Base-by-base conservation (phyloP, 2,329 filamentous ascomycete genomes). In the Penicillium sp. region DNA sequence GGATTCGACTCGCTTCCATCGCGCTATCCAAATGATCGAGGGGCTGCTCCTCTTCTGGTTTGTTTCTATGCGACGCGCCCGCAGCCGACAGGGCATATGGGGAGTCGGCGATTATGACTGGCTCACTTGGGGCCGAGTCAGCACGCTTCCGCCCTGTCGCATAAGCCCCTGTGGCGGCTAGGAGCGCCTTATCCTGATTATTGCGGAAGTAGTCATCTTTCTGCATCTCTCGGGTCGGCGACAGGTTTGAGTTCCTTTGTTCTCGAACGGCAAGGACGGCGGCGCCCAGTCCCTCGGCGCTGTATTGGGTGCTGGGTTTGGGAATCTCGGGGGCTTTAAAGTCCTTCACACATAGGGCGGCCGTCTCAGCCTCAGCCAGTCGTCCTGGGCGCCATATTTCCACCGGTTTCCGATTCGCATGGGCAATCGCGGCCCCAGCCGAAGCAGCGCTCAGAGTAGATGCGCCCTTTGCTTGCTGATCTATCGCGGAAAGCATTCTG, bases 151-250 rank as follows among this genome's bases (percentile, higher is more conserved):
- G 82, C 6, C 46, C 46, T 45, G 74, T 79, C 26, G 84, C 79
- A 76, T 91, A 86, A n/a, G 90, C 90, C 26, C 86, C 89, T 48
- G 87, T 88, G 12, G 91, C 92, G 41, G 91, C 91, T 33, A 84
- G 77, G 45, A 93, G 78, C 1, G 91, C 91, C 56, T 84, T 86
- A 57, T 84, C 87, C 56, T 87, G 81, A 22, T 45, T 50, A 27
- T 50, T 31, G 31, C 52, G 89, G 18, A 89, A 88, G 33, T 59
- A 49, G 23, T 69, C 63, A 23, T 63, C 51, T 22, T 63, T 63
- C n/a, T 58, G 40, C 25, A n/a, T 51, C 6, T 46, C 29, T n/a
- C 57, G 50, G 1, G 51, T 42, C 4, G 65, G 49, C 20, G 65
- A 52, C 14, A 56, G 44, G 23, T 35, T 60, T 6, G 60, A 45